Base-by-base conservation (phyloP, 2,329 filamentous ascomycete species). In the Zasmidium cellare region DNA sequence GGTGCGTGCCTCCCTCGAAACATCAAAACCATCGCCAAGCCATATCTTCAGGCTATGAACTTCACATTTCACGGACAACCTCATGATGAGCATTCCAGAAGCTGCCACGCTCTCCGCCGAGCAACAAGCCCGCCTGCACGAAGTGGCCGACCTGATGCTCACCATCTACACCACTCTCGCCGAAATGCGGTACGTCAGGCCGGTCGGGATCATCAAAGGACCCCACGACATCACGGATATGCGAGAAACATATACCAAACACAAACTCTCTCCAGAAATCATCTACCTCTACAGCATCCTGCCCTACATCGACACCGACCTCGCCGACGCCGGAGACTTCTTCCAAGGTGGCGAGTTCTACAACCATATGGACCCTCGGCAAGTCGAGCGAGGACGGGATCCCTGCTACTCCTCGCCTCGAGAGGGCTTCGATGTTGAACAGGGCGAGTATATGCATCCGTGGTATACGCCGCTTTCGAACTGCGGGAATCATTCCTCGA, bases 221-320 rank as follows among this genome's bases (percentile, higher is more conserved):
- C 60, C 60, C 9, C 60, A 62, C 51, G 52, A 62, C 18, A 51
- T 53, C 23, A 44, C 18, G 18, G 22, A 47, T 18, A 16, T 56
- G 6, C 28, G 18, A n/a, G 28, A 31, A 1, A 19, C 9, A n/a
- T 60, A 57, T 20, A 24, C n/a, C 5, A 48, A 57, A 16, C 51
- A 52, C 12, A 19, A 52, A 9, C 49, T 60, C 9, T 55, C 57
- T 20, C 58, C 58, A n/a, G 46, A 55, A 2, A 50, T 60, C 22
- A 55, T 57, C 24, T 57, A 60, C 38, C 51, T 60, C 22, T 57
- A 60, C 58, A 57, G 45, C 23, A 57, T 60, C 20, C 44, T 60
- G 7, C 58, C 58, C 3, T 60, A 60, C 35, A 53, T 60, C 55
- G 55, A 60, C 23, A 20, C 14, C 5, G 31, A 44, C 1, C 12